Evolutionary conservation across 306 rosid genomes (phyloP).

Genomic region (Crotalaria pallida): DNA sequence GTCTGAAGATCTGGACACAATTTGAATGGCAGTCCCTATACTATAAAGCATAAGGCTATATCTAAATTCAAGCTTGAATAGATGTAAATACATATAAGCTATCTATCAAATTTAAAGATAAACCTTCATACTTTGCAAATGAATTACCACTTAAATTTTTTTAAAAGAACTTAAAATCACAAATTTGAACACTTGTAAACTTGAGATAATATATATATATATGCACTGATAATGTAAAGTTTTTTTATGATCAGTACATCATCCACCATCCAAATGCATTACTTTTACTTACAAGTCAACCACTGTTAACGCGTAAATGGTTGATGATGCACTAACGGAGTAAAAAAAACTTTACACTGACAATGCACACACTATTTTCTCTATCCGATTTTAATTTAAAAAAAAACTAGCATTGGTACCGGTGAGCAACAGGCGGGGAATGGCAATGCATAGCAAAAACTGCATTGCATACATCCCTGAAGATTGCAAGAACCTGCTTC

Average conservation of each 20-base stretch:
- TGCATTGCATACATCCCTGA: slow-evolving; percentile 89
- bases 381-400: no score
- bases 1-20: not conserved
- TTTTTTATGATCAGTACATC: no score
- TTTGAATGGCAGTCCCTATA: not conserved
- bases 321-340: no score
- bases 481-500: slow-evolving; percentile 67
- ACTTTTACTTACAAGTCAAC: no score
- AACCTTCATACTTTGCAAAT: not conserved
- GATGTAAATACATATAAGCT: not conserved
- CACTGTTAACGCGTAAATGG: no score
- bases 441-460: slow-evolving; percentile 93
- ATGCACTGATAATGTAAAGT: no score
- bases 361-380: no score
- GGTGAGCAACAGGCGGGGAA: slow-evolving; percentile 90
- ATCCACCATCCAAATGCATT: no score
- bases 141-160: not conserved
- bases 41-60: not conserved
- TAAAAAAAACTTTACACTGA: no score
- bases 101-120: not conserved
- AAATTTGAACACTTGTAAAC: not conserved
- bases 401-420: slow-evolving; percentile 38
- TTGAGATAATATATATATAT: no score
- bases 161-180: not conserved
- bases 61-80: not conserved